phyloP scores from a whole-genome alignment of 169 alveolate species.

The Blepharisma undulans region DNA sequence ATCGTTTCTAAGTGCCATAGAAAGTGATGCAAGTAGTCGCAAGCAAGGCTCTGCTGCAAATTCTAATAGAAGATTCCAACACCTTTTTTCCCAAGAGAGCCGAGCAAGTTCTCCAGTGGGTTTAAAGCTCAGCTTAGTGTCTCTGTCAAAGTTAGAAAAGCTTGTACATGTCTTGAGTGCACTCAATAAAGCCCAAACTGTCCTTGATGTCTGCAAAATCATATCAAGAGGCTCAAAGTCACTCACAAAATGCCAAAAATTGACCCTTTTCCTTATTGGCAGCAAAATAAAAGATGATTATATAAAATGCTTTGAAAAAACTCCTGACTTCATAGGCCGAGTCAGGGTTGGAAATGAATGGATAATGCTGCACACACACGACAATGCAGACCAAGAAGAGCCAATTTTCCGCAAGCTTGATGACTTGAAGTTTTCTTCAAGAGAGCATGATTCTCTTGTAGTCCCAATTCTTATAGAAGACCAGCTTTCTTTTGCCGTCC shows the following conservation, averaged over 20 bases:
- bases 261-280: background rate
- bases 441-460: background rate
- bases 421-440: background rate
- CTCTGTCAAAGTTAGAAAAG: background rate
- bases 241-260: background rate
- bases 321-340: conserved; percentile 12
- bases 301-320: background rate
- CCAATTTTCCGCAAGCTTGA: conserved; percentile 10
- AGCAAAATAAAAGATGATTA: background rate
- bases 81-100: background rate
- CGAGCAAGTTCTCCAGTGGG: background rate
- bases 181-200: background rate
- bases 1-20: background rate
- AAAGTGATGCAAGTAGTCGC: background rate
- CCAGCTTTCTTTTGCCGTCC: background rate
- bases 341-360: conserved; percentile 1
- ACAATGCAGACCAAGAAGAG: conserved; percentile 4
- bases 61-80: background rate
- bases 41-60: background rate
- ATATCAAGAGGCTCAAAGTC: background rate
- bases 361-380: conserved; percentile 27
- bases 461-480: background rate
- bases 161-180: background rate
- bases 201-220: background rate
- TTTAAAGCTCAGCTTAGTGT: background rate